Evolutionary conservation across 768 basidiomycete species (phyloP).

Genomic region (Panellus pusillus): DNA sequence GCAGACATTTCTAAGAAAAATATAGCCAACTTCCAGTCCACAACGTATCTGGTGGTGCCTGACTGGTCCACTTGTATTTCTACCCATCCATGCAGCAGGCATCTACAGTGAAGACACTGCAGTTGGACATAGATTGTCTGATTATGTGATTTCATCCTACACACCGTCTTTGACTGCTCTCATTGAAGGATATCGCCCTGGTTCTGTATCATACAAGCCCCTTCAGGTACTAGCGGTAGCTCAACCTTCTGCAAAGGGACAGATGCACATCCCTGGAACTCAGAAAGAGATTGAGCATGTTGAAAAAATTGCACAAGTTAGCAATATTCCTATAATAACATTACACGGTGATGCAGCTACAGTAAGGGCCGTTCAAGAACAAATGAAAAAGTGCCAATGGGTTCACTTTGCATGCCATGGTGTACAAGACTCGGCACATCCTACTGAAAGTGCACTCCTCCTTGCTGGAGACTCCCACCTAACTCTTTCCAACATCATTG

Average conservation of each 20-base stretch:
- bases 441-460: conserved; percentile 19
- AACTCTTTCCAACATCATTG: conserved; percentile 1
- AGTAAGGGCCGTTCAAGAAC: conserved; percentile 4
- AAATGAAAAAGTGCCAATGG: conserved; percentile 2
- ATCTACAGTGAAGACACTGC: no score
- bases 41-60: no score
- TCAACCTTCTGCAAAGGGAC: not conserved
- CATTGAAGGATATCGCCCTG: not conserved
- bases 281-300: not conserved
- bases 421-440: conserved; percentile 19
- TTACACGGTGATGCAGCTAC: not conserved
- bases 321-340: not conserved
- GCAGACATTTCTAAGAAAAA: not conserved
- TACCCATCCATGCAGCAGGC: no score
- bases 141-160: not conserved
- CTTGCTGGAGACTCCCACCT: conserved; percentile 6
- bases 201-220: not conserved
- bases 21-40: not conserved
- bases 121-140: no score
- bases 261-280: not conserved
- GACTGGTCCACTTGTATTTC: no score
- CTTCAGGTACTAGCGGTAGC: not conserved
- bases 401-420: conserved; percentile 32
- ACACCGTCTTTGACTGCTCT: not conserved
- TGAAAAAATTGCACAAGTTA: conserved; percentile 8